phyloP scores from a whole-genome alignment of 805 yeast genomes.

The Candida manassasensis region DNA sequence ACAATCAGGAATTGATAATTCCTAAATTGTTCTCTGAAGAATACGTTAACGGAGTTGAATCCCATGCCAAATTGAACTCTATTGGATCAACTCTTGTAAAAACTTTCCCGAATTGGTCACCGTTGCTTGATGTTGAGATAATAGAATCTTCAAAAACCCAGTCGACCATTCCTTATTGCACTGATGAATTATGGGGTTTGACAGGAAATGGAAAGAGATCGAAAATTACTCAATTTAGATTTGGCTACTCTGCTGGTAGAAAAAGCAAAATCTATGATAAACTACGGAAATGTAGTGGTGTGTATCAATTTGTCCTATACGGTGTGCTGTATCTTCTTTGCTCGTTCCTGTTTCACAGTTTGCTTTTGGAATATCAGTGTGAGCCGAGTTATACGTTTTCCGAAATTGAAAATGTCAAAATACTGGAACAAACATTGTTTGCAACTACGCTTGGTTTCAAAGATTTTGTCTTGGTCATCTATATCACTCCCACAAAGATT shows the following conservation, averaged over 20 bases:
- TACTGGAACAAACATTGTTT: constrained; percentile 14
- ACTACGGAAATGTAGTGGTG: constrained; percentile 25
- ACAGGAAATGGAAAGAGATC: constrained; percentile 33
- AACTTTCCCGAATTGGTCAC: constrained; percentile 45
- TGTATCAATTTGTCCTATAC: constrained; percentile 15
- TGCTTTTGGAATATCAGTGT: constrained; percentile 27
- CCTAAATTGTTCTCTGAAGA: constrained; percentile 18
- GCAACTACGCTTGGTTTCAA: constrained; percentile 9
- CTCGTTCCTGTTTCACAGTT: constrained; percentile 35
- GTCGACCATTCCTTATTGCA: constrained; percentile 13
- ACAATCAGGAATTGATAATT: constrained; percentile 32
- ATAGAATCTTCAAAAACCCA: constrained; percentile 21
- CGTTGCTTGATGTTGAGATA: constrained; percentile 37
- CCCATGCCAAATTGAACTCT: constrained; percentile 13
- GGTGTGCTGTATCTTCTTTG: constrained; percentile 26
- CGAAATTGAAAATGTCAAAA: constrained; percentile 19
- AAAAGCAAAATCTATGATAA: constrained; percentile 22
- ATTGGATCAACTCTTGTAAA: constrained; percentile 20
- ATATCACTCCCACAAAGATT: constrained; percentile 21
- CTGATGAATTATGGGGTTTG: constrained; percentile 42
- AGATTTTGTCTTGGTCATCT: constrained; percentile 16
- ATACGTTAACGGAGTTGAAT: background rate
- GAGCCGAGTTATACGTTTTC: constrained; percentile 15
- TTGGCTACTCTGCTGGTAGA: constrained; percentile 27
- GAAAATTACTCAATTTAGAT: constrained; percentile 26